A percentile compares a stretch with the other conserved stretches of the same genome.
Evolutionary conservation across 1,284 basidiomycete genomes (phyloP).

Genomic region (Rhodotorula sp.): DNA sequence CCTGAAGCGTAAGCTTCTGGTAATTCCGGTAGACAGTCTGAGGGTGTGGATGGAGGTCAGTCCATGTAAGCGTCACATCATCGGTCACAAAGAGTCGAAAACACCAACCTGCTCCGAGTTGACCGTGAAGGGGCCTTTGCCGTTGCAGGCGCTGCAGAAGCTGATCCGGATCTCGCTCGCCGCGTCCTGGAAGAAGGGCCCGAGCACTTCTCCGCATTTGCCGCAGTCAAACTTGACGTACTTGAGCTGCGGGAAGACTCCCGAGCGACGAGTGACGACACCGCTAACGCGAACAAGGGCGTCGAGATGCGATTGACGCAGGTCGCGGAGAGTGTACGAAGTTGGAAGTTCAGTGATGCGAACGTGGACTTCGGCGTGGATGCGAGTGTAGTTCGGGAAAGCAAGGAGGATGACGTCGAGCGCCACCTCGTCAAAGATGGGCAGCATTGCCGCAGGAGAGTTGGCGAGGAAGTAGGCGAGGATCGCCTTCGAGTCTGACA

Average conservation of each 20-base stretch:
- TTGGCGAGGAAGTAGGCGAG: slow-evolving; percentile 97
- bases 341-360: slow-evolving; percentile 92
- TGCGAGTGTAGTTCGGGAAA: slow-evolving; percentile 93
- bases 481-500: slow-evolving; percentile 85
- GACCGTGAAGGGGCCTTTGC: slow-evolving; percentile 90
- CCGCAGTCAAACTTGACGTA: slow-evolving; percentile 98
- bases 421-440: slow-evolving; percentile 94
- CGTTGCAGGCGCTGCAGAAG: slow-evolving; percentile 90
- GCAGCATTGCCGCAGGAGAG: slow-evolving; percentile 85
- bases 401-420: slow-evolving; percentile 90
- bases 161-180: slow-evolving; percentile 90
- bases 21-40: slow-evolving; percentile 98
- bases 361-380: slow-evolving; percentile 97
- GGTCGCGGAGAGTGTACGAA: slow-evolving; percentile 82
- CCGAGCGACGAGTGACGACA: slow-evolving; percentile 93
- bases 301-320: slow-evolving; percentile 89
- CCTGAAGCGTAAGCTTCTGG: slow-evolving; percentile 98
- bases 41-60: background rate
- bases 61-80: background rate
- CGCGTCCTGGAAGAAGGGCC: slow-evolving; percentile 97
- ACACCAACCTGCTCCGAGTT: slow-evolving; percentile 83
- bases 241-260: slow-evolving; percentile 98
- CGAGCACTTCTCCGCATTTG: slow-evolving; percentile 86
- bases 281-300: slow-evolving; percentile 92
- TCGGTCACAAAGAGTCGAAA: background rate